Evolutionary conservation across 192 early-diverging fungal species (phyloP).

Genomic region (Coemansia aciculifera): DNA sequence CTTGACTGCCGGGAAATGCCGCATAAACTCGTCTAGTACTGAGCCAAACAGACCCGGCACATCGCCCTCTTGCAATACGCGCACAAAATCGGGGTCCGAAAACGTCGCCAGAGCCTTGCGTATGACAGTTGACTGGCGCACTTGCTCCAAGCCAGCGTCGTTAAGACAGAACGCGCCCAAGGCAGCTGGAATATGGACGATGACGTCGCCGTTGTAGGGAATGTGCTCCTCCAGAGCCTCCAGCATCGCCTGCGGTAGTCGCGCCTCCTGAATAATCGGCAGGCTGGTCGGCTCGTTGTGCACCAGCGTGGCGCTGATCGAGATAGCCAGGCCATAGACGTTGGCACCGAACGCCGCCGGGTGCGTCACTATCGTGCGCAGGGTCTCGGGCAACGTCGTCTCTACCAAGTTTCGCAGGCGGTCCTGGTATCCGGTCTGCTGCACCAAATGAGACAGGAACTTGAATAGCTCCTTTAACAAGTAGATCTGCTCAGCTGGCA

Average conservation of each 20-base stretch:
- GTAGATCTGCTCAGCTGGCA: conserved; percentile 72
- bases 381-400: conserved; percentile 72
- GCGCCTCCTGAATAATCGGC: conserved; percentile 89
- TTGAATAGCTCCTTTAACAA: conserved; percentile 88
- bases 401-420: conserved; percentile 94
- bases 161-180: conserved; percentile 98
- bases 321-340: conserved; percentile 84
- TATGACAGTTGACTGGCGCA: conserved; percentile 71
- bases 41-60: conserved; percentile 81
- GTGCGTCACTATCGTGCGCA: conserved; percentile 72
- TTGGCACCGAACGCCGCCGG: conserved; percentile 78
- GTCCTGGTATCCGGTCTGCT: conserved; percentile 87
- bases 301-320: conserved; percentile 92
- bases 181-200: conserved; percentile 80
- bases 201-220: conserved; percentile 79
- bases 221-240: conserved; percentile 66
- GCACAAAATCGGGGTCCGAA: conserved; percentile 73
- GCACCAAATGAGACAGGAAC: conserved; percentile 91
- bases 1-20: conserved; percentile 90
- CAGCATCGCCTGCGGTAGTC: conserved; percentile 83
- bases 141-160: conserved; percentile 78
- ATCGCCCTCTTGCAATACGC: conserved; percentile 78
- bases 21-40: conserved; percentile 91
- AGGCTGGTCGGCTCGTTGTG: conserved; percentile 98
- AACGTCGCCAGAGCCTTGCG: conserved; percentile 74